A percentile compares a stretch with the other conserved stretches of the same genome.
Conservation (phyloP, 169 alveolate species). For the Plasmodium coatneyi region DNA sequence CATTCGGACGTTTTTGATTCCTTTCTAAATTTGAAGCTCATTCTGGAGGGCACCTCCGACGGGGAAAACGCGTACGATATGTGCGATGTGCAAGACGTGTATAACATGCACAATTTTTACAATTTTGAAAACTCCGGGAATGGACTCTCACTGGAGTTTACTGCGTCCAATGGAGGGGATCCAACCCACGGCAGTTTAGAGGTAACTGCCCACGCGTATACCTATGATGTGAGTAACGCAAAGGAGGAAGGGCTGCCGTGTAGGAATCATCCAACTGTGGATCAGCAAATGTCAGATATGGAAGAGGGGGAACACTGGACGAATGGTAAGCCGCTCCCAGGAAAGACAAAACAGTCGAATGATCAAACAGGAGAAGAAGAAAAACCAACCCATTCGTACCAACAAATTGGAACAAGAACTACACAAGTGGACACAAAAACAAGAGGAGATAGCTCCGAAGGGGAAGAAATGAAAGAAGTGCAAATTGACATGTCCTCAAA, state of each 20-base stretch:
- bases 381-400: not conserved
- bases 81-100: not conserved
- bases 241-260: not conserved
- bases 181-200: not conserved
- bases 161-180: not conserved
- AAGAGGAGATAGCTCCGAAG: not conserved
- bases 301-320: not conserved
- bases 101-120: not conserved
- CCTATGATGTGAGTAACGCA: not conserved
- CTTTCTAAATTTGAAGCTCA: conserved; percentile 38
- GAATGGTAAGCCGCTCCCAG: not conserved
- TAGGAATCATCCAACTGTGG: not conserved
- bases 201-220: not conserved
- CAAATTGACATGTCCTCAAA: not conserved
- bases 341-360: not conserved
- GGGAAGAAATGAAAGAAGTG: not conserved
- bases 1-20: conserved; percentile 57
- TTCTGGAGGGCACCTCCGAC: conserved; percentile 1
- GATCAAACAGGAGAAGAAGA: not conserved
- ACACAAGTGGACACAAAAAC: not conserved
- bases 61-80: not conserved
- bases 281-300: not conserved
- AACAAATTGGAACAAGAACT: not conserved
- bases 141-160: not conserved
- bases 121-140: not conserved